These are phyloP conservation scores for Primulina tabacum DNA, from an alignment of 257 asterid genomes.

Conservation along the genomic window DNA sequence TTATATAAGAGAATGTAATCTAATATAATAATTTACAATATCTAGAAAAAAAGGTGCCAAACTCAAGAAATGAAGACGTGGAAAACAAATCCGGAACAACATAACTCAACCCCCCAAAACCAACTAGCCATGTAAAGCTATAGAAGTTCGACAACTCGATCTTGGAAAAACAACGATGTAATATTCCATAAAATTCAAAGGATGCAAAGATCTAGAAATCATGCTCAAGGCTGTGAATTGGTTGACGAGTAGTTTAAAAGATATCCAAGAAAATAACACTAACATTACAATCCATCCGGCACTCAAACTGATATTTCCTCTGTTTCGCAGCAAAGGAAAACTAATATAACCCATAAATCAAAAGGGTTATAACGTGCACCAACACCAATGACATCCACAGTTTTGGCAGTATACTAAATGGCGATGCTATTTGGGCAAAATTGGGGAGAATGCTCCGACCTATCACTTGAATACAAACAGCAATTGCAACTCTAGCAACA, in stretches of 20 bases:
- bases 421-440: not conserved
- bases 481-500: conserved; percentile 14
- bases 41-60: not conserved
- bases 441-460: not conserved
- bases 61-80: too few relatives aligned
- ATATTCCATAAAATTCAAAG: too few relatives aligned
- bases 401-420: not conserved
- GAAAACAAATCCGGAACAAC: too few relatives aligned
- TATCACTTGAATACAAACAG: not conserved
- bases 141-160: too few relatives aligned
- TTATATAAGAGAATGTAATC: not conserved
- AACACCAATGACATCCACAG: not conserved
- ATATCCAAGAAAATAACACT: not conserved
- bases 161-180: too few relatives aligned
- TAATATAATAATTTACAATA: not conserved
- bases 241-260: not conserved
- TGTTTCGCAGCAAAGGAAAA: not conserved
- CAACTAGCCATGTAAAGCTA: not conserved
- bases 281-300: not conserved
- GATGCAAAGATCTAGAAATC: too few relatives aligned
- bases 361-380: not conserved
- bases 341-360: not conserved
- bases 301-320: not conserved
- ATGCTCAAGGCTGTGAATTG: not conserved
- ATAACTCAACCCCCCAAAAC: too few relatives aligned